These are phyloP conservation scores for Cladorrhinum samala DNA, from an alignment of 495 filamentous ascomycete species.

Conservation along the genomic window DNA sequence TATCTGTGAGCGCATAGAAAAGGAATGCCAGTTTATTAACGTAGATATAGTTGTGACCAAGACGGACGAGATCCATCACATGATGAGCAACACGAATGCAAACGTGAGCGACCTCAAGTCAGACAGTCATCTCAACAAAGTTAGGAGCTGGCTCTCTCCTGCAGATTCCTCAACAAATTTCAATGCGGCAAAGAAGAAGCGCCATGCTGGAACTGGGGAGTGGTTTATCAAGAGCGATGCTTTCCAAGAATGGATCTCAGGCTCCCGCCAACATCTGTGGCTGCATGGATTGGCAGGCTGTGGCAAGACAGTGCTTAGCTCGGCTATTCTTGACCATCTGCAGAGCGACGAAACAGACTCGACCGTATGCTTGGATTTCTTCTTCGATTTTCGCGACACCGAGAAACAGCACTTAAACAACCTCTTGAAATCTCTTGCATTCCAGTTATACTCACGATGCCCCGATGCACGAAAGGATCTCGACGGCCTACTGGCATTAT, in stretches of 20 bases:
- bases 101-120: no score
- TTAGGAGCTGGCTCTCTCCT: conserved; percentile 7
- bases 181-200: conserved; percentile 1
- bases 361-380: conserved; percentile 29
- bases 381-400: conserved; percentile 30
- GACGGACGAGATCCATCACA: no score
- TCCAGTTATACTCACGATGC: conserved; percentile 19
- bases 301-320: conserved; percentile 25
- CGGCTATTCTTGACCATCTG: conserved; percentile 29
- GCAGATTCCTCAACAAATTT: conserved; percentile 6
- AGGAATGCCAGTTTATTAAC: no score
- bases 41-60: no score
- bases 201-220: conserved; percentile 1
- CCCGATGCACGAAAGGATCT: conserved; percentile 10
- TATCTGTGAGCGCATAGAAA: no score
- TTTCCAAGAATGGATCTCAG: neutral
- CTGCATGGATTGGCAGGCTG: conserved; percentile 30
- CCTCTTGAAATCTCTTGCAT: conserved; percentile 24
- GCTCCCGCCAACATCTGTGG: conserved; percentile 22
- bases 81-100: no score
- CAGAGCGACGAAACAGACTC: conserved; percentile 16
- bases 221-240: neutral
- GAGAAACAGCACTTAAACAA: conserved; percentile 20
- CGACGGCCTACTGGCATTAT: conserved; percentile 18
- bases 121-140: conserved; percentile 1